These are phyloP conservation scores for Laguncularia racemosa DNA, from an alignment of 345 rosid species.

Conservation along the genomic window DNA sequence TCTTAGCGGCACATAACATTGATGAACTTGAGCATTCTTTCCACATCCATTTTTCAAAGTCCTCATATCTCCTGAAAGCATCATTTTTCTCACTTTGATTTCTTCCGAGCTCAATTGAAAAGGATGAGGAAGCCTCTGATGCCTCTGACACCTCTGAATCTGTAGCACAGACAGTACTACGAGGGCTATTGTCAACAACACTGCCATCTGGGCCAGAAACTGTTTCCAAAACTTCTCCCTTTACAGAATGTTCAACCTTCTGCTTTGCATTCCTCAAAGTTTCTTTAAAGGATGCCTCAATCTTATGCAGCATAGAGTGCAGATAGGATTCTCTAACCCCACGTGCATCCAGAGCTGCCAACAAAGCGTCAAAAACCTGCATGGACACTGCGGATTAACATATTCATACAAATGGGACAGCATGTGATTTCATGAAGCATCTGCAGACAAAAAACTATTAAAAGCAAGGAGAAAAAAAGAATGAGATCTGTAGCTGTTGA, in stretches of 20 bases:
- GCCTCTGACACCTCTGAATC: constrained; percentile 43
- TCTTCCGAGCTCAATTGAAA: constrained; percentile 52
- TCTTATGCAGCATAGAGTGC: constrained; percentile 56
- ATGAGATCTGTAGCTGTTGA: too few relatives aligned
- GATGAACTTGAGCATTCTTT: constrained; percentile 39
- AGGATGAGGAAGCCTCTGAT: constrained; percentile 52
- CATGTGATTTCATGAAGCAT: too few relatives aligned
- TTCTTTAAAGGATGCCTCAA: constrained; percentile 65
- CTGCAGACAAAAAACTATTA: too few relatives aligned
- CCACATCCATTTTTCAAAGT: constrained; percentile 82
- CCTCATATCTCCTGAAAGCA: constrained; percentile 55
- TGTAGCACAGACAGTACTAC: constrained; percentile 25
- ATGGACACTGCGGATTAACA: constrained; percentile 1
- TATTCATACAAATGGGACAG: background rate
- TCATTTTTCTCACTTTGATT: constrained; percentile 28
- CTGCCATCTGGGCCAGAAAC: constrained; percentile 10
- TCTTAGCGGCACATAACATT: constrained; percentile 37
- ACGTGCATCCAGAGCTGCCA: constrained; percentile 68
- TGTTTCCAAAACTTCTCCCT: constrained; percentile 22
- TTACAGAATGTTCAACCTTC: constrained; percentile 11
- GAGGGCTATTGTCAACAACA: constrained; percentile 23
- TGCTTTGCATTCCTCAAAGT: constrained; percentile 31
- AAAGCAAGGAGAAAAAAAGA: too few relatives aligned
- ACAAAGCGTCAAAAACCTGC: constrained; percentile 64
- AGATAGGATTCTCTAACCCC: constrained; percentile 80